Base-by-base conservation (phyloP, 768 basidiomycete genomes). In the Antrodiella citrinella region DNA sequence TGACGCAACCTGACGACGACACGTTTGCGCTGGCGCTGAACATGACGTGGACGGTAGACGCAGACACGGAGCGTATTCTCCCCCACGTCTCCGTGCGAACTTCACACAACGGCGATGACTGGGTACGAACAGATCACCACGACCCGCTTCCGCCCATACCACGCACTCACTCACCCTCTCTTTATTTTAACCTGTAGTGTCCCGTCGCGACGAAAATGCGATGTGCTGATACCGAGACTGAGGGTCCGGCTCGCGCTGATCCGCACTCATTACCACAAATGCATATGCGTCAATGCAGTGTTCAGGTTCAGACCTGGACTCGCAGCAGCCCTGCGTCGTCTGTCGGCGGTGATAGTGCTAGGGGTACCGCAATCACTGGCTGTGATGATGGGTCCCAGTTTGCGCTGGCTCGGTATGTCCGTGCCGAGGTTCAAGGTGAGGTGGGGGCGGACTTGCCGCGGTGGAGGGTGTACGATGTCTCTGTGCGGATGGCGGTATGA, bases 41-140 rank as follows among this genome's bases (percentile, higher is more conserved):
- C 53, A 52, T 72, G 15, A 63, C 59, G 30, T 69, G 66, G 56
- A 60, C 76, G 4, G 68, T 75, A 4, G 62, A 70, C 44, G 21
- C 49, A 12, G 57, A 54, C 18, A 72, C 67, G 0, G 69, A 57
- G 42, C 21, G 38, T 40, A 54, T 56, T 15, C 44, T 63, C 47
- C 42, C 53, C 19, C 39, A 54, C 5, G 52, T 52, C 50, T 47
- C 53, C 3, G 51, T 64, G 47, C 53, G 54, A 19, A 54, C 51
- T 41, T 62, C 59, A 41, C 20, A 45, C 20, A 59, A 61, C 57
- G 51, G 54, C 43, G 30, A 7, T 7, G 7, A 35, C 30, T 7
- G 48, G 53, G 44, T 52, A 48, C 47, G 60, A 59, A 61, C 61
- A 62, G 35, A 24, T 55, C n/a, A n/a, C n/a, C n/a, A n/a, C n/a